phyloP scores from a whole-genome alignment of 2,329 filamentous ascomycete genomes.

The Neopestalotiopsis sp. region DNA sequence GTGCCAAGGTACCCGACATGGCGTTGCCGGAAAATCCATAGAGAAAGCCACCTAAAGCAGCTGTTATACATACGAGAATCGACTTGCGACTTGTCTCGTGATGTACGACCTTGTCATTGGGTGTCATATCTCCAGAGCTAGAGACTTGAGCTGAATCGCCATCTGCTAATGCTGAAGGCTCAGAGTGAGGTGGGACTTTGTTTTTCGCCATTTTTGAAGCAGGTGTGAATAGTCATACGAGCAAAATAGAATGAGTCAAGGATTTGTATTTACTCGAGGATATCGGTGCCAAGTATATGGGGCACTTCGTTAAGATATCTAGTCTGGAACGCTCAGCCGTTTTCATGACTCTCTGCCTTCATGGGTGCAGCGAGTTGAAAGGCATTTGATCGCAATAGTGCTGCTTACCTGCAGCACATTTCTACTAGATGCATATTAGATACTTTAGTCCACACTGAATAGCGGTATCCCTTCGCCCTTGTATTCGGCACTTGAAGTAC shows the following conservation, averaged over 20 bases:
- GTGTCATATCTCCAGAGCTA: background rate
- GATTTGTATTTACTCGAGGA: background rate
- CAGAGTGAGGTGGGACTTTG: no score
- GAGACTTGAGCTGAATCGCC: background rate
- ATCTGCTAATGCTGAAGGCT: no score
- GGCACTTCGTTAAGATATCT: background rate
- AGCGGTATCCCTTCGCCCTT: background rate
- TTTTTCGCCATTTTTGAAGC: background rate
- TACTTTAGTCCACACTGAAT: background rate
- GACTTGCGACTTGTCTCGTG: slow-evolving; percentile 10
- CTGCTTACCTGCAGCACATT: background rate
- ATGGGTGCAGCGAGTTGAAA: background rate
- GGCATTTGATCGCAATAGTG: background rate
- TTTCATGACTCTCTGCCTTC: background rate
- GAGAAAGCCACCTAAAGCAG: slow-evolving; percentile 27
- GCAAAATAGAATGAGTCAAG: background rate
- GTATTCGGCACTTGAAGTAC: background rate
- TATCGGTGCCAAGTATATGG: no score
- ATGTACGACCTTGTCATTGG: background rate
- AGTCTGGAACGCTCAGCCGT: background rate
- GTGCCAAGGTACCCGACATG: slow-evolving; percentile 35
- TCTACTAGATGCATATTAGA: background rate
- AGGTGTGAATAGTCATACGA: background rate
- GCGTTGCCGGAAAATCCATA: slow-evolving; percentile 37
- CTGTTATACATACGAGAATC: slow-evolving; percentile 25